phyloP scores from a whole-genome alignment of 176 grass and related monocot genomes.

The Carex parvula region DNA sequence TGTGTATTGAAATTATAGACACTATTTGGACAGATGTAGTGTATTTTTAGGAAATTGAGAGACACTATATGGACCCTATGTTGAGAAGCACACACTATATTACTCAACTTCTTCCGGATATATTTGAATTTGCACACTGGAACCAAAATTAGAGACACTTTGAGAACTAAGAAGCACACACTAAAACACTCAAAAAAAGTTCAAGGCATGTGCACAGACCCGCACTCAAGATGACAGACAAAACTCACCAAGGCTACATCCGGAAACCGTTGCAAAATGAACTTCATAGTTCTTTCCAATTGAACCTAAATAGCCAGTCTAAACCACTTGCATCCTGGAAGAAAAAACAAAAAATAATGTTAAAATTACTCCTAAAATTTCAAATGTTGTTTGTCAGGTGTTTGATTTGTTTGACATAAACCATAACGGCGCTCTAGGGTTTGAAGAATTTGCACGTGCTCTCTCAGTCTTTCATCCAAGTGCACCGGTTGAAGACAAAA shows the following conservation, averaged over 20 bases:
- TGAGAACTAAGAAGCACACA: not conserved
- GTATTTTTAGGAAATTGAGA: too few relatives aligned
- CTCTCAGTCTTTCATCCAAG: slow-evolving; percentile 80
- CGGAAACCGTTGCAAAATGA: not conserved
- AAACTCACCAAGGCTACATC: not conserved
- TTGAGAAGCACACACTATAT: too few relatives aligned
- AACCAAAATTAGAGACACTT: not conserved
- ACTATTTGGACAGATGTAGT: too few relatives aligned
- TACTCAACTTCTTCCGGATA: too few relatives aligned
- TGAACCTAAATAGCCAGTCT: not conserved
- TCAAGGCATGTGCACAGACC: not conserved
- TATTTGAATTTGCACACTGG: not conserved
- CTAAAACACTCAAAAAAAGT: not conserved
- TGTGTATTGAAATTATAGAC: not conserved
- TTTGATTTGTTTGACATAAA: slow-evolving; percentile 82
- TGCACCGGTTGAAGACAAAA: slow-evolving; percentile 64
- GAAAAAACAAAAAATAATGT: slow-evolving; percentile 3
- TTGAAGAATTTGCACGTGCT: slow-evolving; percentile 78
- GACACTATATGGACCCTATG: too few relatives aligned
- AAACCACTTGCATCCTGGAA: not conserved
- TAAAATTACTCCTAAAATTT: slow-evolving; percentile 17
- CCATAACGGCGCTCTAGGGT: slow-evolving; percentile 66
- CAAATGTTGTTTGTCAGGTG: slow-evolving; percentile 41
- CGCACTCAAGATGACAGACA: not conserved
- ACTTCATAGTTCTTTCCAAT: not conserved